Evolutionary conservation across 257 asterid genomes (phyloP).

Genomic region (Solanum gandarillasii): DNA sequence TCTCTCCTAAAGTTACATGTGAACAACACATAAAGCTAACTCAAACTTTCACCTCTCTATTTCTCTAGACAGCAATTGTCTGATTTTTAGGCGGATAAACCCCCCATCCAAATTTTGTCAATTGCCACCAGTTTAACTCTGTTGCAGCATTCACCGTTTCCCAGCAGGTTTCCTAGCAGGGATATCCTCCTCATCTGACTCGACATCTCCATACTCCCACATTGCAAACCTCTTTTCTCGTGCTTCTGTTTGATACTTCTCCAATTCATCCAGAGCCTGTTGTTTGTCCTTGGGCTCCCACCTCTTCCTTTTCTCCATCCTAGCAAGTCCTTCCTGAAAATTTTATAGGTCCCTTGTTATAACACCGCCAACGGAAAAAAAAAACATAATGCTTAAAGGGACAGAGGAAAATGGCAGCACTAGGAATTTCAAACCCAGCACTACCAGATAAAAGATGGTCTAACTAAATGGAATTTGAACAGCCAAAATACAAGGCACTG

Average conservation of each 20-base stretch:
- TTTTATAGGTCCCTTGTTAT: neutral
- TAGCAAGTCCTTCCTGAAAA: slow-evolving; percentile 85
- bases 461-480: neutral
- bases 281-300: slow-evolving; percentile 30
- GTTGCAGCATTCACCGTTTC: slow-evolving; percentile 33
- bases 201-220: slow-evolving; percentile 98
- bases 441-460: neutral
- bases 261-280: slow-evolving; percentile 59
- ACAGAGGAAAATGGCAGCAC: neutral
- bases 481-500: neutral
- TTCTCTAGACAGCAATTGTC: neutral
- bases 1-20: neutral
- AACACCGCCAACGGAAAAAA: neutral
- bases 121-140: neutral
- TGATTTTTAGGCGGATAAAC: neutral
- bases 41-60: neutral
- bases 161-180: slow-evolving; percentile 67
- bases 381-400: neutral
- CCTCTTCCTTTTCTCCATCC: slow-evolving; percentile 79
- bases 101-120: neutral
- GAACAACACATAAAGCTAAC: neutral
- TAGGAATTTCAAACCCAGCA: neutral
- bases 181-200: slow-evolving; percentile 92
- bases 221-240: slow-evolving; percentile 55
- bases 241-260: slow-evolving; percentile 69